phyloP scores from a whole-genome alignment of 441 rosid species.

The Populus hybrid region DNA sequence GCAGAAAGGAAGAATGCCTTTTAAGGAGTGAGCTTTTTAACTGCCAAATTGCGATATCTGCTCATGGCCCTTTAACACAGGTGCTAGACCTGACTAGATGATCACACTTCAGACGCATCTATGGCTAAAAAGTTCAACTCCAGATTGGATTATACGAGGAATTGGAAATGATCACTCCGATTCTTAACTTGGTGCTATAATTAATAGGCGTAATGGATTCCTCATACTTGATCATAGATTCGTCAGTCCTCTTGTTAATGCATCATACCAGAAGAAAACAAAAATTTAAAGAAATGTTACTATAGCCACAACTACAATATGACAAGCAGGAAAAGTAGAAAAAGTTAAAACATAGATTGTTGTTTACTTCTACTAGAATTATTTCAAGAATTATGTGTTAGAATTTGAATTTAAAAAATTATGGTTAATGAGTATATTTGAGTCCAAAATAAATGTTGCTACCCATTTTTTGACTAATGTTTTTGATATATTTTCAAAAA shows the following conservation, averaged over 20 bases:
- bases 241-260: not conserved
- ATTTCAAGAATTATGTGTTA: no score
- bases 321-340: not conserved
- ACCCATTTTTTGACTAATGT: no score
- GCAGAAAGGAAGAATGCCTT: not conserved
- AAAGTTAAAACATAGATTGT: no score
- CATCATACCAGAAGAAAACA: not conserved
- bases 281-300: not conserved
- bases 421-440: no score
- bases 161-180: not conserved
- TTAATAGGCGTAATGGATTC: conserved; percentile 14
- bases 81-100: conserved; percentile 13
- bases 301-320: not conserved
- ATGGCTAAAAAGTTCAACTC: not conserved
- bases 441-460: no score
- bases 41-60: not conserved
- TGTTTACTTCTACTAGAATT: no score
- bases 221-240: not conserved
- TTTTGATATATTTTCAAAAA: no score
- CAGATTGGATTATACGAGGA: not conserved
- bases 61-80: not conserved
- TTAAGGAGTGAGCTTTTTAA: not conserved
- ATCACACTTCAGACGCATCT: not conserved
- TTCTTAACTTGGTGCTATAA: not conserved
- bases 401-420: no score